These are phyloP conservation scores for Septoria linicola DNA, from an alignment of 2,329 filamentous ascomycete species.

Conservation along the genomic window DNA sequence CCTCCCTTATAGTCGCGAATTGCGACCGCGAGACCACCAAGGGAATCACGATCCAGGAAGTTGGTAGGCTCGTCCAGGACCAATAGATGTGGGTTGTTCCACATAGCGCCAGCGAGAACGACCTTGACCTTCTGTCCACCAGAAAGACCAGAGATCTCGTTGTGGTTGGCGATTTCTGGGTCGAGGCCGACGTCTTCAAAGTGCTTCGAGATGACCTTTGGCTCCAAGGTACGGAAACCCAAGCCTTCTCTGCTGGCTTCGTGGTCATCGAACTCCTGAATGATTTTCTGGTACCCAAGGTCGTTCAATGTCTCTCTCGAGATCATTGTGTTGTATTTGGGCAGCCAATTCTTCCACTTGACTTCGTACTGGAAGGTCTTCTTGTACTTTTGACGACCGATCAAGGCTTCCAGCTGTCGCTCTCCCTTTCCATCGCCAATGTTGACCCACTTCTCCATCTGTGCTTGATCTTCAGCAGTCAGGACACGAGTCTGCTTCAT, in stretches of 20 bases:
- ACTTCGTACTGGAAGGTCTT: slow-evolving; percentile 99
- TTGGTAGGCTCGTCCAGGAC: slow-evolving; percentile 99
- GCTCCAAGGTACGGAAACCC: slow-evolving; percentile 89
- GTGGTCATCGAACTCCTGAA: slow-evolving; percentile 98
- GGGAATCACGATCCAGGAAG: slow-evolving; percentile 96
- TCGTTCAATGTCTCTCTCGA: slow-evolving; percentile 87
- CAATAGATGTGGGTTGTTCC: slow-evolving; percentile 92
- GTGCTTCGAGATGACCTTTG: slow-evolving; percentile 93
- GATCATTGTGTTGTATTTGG: slow-evolving; percentile 90
- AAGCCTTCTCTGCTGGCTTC: slow-evolving; percentile 98
- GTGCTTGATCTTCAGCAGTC: slow-evolving; percentile 77
- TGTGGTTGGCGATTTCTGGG: slow-evolving; percentile 98
- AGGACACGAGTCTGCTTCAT: slow-evolving; percentile 95
- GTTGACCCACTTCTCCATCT: slow-evolving; percentile 90
- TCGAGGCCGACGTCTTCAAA: slow-evolving; percentile 96
- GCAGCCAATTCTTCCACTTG: slow-evolving; percentile 85
- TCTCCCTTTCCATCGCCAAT: slow-evolving; percentile 76
- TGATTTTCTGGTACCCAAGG: slow-evolving; percentile 84
- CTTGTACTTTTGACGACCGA: slow-evolving; percentile 98
- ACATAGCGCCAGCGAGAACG: slow-evolving; percentile 73
- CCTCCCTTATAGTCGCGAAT: slow-evolving; percentile 98
- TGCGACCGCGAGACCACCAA: slow-evolving; percentile 93
- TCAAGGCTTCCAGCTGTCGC: slow-evolving; percentile 79
- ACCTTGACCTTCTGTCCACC: slow-evolving; percentile 99
- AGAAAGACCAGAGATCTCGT: slow-evolving; percentile 91